Base-by-base conservation (phyloP, 2,329 filamentous ascomycete species). In the Aspergillus sp. region DNA sequence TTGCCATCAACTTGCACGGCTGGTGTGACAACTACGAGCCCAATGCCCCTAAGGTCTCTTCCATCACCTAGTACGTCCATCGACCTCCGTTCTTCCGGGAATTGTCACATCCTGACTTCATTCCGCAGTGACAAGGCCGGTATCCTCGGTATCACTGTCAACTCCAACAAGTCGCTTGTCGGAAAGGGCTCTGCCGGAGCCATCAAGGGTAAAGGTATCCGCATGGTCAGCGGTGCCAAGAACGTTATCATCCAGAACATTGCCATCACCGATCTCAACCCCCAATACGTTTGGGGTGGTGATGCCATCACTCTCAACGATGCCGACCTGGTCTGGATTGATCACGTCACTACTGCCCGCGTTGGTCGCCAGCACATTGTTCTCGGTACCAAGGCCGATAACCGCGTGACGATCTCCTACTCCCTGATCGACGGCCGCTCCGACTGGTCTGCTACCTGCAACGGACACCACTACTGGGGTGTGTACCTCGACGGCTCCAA, bases 211-310 rank as follows among this genome's bases (percentile, higher is more conserved):
- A 85, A 85, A 75, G 84, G 84, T 60, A 72, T 85, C 22, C 79
- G 82, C 29, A 78, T 84, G 20, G 74, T 77, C 56, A 73, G 69
- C 63, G 76, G 75, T 55, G 78, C 77, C 22, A 79, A 71, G 68
- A 86, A 87, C 71, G 74, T 88, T 69, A 87, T 87, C 69, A 82
- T 87, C 70, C 85, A 85, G 51, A 86, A 86, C 73, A 74, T 85
- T 57, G 78, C 81, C 55, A 79, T 85, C 67, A 84, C 82, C 54
- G 75, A 83, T 55, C 73, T 86, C 52, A 86, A 86, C 75, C 80
- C 83, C n/a, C 68, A 82, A 69, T 83, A 84, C 65, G 82, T 86
- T 63, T 86, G 84, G 84, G 84, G 84, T 56, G 84, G 84, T 55
- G 84, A 86, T 69, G 84, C 81, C 49, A 84, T 86, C 68, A 83